phyloP scores from a whole-genome alignment of 2,329 filamentous ascomycete genomes.

The Hymenoscyphus fraxineus region DNA sequence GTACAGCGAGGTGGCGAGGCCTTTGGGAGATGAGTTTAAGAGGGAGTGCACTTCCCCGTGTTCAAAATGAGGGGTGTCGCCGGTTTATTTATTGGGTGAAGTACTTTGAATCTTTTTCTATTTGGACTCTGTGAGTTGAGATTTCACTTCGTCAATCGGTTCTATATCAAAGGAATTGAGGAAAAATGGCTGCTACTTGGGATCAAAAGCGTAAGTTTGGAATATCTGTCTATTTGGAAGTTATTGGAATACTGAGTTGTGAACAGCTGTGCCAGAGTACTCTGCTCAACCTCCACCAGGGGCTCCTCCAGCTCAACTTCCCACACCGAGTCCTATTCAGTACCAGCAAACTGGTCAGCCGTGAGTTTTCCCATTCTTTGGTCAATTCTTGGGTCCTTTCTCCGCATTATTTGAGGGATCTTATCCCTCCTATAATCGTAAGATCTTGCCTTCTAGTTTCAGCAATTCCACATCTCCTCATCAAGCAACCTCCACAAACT shows the following conservation, averaged over 20 bases:
- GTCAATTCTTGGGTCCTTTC: background rate
- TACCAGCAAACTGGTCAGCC: slow-evolving; percentile 9
- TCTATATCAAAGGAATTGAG: background rate
- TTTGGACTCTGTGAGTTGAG: background rate
- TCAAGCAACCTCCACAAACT: background rate
- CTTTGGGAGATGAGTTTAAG: background rate
- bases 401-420: background rate
- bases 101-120: background rate
- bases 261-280: slow-evolving; percentile 10
- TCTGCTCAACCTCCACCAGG: background rate
- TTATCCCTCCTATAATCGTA: background rate
- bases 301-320: slow-evolving; percentile 4
- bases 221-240: background rate
- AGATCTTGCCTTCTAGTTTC: background rate
- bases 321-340: slow-evolving; percentile 6
- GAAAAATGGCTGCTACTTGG: slow-evolving; percentile 13
- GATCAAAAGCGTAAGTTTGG: slow-evolving; percentile 14
- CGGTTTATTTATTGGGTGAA: background rate
- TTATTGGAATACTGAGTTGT: background rate
- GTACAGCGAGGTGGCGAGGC: background rate
- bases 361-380: slow-evolving; percentile 6
- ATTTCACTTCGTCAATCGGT: background rate
- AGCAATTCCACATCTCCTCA: background rate
- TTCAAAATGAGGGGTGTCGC: background rate
- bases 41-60: background rate